Evolutionary conservation across 1,284 basidiomycete species (phyloP).

Genomic region (Anthracocystis setariae): DNA sequence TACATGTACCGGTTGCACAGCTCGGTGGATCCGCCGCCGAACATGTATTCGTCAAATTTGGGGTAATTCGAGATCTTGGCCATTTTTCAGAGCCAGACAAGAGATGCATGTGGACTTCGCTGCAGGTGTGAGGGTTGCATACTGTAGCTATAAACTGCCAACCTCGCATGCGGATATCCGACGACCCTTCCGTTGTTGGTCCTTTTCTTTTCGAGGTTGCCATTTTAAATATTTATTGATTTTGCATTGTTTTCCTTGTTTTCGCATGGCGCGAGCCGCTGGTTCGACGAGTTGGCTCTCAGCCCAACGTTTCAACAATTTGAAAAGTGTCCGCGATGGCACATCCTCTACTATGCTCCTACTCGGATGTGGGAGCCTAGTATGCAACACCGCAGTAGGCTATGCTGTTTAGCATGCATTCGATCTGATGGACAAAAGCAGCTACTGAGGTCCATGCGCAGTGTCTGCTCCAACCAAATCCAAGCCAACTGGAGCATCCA

Average conservation of each 20-base stretch:
- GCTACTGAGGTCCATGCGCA: too few species aligned
- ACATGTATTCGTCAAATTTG: neutral
- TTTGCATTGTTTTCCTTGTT: neutral
- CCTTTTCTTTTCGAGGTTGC: neutral
- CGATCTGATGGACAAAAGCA: too few species aligned
- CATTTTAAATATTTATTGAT: neutral
- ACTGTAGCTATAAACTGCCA: neutral
- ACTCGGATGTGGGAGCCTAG: too few species aligned
- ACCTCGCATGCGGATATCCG: constrained; percentile 2
- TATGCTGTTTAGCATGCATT: too few species aligned
- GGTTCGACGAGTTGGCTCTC: too few species aligned
- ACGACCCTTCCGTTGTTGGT: neutral
- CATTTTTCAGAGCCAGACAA: neutral
- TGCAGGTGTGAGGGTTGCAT: constrained; percentile 5
- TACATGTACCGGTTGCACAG: neutral
- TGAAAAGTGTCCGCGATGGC: too few species aligned
- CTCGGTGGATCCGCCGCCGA: constrained; percentile 1
- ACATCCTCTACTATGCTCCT: too few species aligned
- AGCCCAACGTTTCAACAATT: too few species aligned
- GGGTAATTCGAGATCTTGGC: neutral
- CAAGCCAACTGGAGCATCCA: too few species aligned
- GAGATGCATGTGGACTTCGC: neutral
- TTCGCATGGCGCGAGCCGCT: neutral
- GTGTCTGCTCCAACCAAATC: too few species aligned
- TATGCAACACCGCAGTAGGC: too few species aligned